Evolutionary conservation across 2,329 filamentous ascomycete species (phyloP).

Genomic region (Colletotrichum truncatum): DNA sequence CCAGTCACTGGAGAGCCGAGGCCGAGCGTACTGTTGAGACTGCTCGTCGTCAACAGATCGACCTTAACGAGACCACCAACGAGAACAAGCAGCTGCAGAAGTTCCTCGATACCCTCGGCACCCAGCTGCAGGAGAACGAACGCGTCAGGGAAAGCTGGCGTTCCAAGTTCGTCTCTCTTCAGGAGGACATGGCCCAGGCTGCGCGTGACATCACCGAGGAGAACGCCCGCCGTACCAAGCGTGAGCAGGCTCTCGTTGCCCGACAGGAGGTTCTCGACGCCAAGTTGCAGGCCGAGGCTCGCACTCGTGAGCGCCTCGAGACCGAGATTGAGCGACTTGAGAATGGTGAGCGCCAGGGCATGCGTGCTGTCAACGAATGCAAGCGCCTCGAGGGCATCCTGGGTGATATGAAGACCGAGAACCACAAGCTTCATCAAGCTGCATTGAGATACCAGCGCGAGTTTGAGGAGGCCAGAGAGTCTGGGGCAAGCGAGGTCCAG

Average conservation of each 20-base stretch:
- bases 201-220: slow-evolving; percentile 84
- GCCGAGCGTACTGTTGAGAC: slow-evolving; percentile 66
- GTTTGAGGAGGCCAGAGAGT: slow-evolving; percentile 84
- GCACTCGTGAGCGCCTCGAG: slow-evolving; percentile 73
- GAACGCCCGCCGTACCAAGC: slow-evolving; percentile 80
- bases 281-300: slow-evolving; percentile 78
- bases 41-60: slow-evolving; percentile 57
- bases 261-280: slow-evolving; percentile 83
- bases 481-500: slow-evolving; percentile 81
- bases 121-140: slow-evolving; percentile 86
- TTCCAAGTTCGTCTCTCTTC: slow-evolving; percentile 83
- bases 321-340: slow-evolving; percentile 73
- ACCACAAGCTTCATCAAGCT: slow-evolving; percentile 76
- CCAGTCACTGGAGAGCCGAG: slow-evolving; percentile 68
- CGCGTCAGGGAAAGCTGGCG: slow-evolving; percentile 86
- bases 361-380: slow-evolving; percentile 70
- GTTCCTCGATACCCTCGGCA: slow-evolving; percentile 76
- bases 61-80: slow-evolving; percentile 57
- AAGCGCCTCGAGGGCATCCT: slow-evolving; percentile 67
- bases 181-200: slow-evolving; percentile 85
- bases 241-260: slow-evolving; percentile 81
- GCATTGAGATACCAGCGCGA: slow-evolving; percentile 80
- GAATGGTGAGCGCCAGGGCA: slow-evolving; percentile 69
- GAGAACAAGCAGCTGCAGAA: slow-evolving; percentile 80
- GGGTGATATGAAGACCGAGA: slow-evolving; percentile 70